Percentiles rank a stretch among this genome's conserved stretches.
Conservation (phyloP, 2,329 filamentous ascomycete species). For the Thyridium curvatum region DNA sequence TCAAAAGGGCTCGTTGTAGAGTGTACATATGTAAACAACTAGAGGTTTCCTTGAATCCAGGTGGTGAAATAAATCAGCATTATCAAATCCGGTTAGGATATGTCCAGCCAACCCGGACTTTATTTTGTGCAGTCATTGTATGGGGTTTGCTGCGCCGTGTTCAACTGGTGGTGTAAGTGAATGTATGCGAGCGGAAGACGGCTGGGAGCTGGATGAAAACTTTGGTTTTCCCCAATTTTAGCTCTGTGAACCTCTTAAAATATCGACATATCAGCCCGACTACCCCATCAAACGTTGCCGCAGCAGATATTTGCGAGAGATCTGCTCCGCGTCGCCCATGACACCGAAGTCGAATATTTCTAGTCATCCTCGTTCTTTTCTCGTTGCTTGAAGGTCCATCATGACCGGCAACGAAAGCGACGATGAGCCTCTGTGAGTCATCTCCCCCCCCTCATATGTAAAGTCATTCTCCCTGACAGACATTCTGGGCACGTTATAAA, state of each 20-base stretch:
- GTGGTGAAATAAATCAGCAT: conserved; percentile 1
- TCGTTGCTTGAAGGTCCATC: neutral
- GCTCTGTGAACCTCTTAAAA: conserved; percentile 2
- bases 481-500: conserved; percentile 18
- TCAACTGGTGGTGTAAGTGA: neutral
- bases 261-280: conserved; percentile 3
- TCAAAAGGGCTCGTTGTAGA: conserved; percentile 8
- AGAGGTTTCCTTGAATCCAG: conserved; percentile 16
- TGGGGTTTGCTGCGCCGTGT: neutral
- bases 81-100: no score
- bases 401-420: conserved; percentile 26
- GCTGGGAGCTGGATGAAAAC: neutral
- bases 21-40: conserved; percentile 21
- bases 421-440: conserved; percentile 42
- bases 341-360: neutral
- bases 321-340: no score
- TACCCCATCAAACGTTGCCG: no score
- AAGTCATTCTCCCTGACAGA: neutral
- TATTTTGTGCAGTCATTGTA: no score
- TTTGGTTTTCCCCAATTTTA: no score
- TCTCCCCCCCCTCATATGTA: neutral
- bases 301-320: no score
- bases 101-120: no score
- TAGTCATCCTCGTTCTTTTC: neutral
- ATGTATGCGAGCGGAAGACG: neutral